These are phyloP conservation scores for Ophiostoma sp. DNA, from an alignment of 2,329 filamentous ascomycete genomes.

Conservation along the genomic window DNA sequence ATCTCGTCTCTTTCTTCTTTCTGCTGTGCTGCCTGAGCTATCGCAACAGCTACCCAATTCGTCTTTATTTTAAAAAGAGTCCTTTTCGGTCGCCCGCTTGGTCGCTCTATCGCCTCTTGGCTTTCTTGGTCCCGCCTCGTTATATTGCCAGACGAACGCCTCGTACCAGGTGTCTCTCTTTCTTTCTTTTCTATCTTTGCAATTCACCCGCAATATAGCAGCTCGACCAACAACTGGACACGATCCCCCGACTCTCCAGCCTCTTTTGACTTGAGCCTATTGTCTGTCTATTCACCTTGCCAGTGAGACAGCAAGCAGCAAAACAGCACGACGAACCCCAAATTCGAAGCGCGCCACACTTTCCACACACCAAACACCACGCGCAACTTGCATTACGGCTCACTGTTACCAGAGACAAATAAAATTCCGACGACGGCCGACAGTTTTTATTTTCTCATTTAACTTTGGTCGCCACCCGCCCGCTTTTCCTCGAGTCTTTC, in stretches of 20 bases:
- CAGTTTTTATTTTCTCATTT: slow-evolving; percentile 9
- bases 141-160: slow-evolving; percentile 11
- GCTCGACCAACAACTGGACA: slow-evolving; percentile 13
- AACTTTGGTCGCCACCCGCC: slow-evolving; percentile 2
- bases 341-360: slow-evolving; percentile 5
- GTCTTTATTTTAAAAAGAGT: neutral
- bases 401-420: slow-evolving; percentile 11
- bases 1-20: neutral
- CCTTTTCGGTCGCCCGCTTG: neutral
- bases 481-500: neutral
- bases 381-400: slow-evolving; percentile 2
- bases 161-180: slow-evolving; percentile 1
- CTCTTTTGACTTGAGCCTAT: slow-evolving; percentile 18
- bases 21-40: slow-evolving; percentile 3
- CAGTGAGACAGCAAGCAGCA: neutral
- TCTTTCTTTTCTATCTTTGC: neutral
- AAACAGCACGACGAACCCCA: neutral
- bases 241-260: slow-evolving; percentile 6
- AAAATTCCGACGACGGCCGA: slow-evolving; percentile 9
- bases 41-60: neutral
- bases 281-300: neutral
- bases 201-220: slow-evolving; percentile 18
- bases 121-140: slow-evolving; percentile 9
- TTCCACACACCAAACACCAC: neutral
- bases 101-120: neutral